A percentile compares a stretch with the other conserved stretches of the same genome.
Evolutionary conservation across 495 filamentous ascomycete species (phyloP).

Genomic region (Xylaria flabelliformis): DNA sequence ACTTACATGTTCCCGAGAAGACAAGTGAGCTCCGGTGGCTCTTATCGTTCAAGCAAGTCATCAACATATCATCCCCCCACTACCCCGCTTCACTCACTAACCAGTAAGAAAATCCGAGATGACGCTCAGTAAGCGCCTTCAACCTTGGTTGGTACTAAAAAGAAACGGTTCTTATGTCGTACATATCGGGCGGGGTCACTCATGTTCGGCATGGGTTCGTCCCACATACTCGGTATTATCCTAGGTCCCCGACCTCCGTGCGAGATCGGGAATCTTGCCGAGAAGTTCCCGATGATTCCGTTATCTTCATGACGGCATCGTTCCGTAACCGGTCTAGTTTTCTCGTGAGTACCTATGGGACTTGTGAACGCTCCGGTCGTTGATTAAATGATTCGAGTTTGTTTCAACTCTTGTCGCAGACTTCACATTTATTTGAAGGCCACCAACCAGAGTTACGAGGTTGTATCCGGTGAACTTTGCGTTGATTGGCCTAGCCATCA

Average conservation of each 20-base stretch:
- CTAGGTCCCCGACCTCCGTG: neutral
- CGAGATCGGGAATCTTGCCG: neutral
- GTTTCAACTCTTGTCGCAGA: no score
- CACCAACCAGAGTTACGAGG: no score
- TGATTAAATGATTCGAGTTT: no score
- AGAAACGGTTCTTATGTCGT: neutral
- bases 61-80: slow-evolving; percentile 4
- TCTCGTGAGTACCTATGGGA: no score
- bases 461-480: no score
- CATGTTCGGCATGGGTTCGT: slow-evolving; percentile 16
- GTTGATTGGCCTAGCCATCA: no score
- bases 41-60: neutral
- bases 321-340: neutral
- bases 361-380: no score
- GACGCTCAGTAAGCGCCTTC: slow-evolving; percentile 8
- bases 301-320: neutral
- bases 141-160: neutral
- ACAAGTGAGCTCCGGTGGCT: neutral
- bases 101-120: neutral
- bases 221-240: slow-evolving; percentile 18
- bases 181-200: neutral
- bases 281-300: neutral
- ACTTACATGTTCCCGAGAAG: neutral
- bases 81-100: slow-evolving; percentile 9
- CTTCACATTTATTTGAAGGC: no score